phyloP scores from a whole-genome alignment of 1,284 basidiomycete species.

The Chalciporus sp. region DNA sequence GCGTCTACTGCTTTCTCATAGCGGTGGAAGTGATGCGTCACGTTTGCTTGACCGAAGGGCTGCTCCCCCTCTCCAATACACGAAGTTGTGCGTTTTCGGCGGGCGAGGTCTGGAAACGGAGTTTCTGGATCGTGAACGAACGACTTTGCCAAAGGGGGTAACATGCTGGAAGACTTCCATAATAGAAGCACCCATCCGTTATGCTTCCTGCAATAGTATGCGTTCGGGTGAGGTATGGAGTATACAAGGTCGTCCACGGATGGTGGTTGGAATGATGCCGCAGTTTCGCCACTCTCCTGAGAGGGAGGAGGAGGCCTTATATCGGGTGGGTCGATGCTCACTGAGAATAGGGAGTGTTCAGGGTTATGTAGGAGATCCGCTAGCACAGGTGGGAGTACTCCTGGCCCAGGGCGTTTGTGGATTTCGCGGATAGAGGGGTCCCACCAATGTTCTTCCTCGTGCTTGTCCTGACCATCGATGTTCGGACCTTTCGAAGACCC shows the following conservation, averaged over 20 bases:
- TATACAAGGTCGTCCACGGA: conserved; percentile 57
- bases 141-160: conserved; percentile 60
- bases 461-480: conserved; percentile 57
- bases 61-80: conserved; percentile 55
- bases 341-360: conserved; percentile 68
- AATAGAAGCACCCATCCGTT: conserved; percentile 77
- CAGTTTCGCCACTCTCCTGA: conserved; percentile 23
- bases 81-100: conserved; percentile 50
- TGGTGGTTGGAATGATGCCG: conserved; percentile 30
- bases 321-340: conserved; percentile 48
- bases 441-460: conserved; percentile 72
- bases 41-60: conserved; percentile 51
- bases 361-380: conserved; percentile 67
- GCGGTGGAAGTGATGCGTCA: conserved; percentile 78
- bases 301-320: conserved; percentile 26
- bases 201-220: conserved; percentile 77
- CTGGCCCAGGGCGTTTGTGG: conserved; percentile 60
- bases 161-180: conserved; percentile 62
- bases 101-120: conserved; percentile 56
- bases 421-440: conserved; percentile 47
- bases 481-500: conserved; percentile 33
- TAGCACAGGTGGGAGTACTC: conserved; percentile 66
- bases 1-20: conserved; percentile 71
- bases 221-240: conserved; percentile 75
- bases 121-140: conserved; percentile 45